These are phyloP conservation scores for Talaromyces sp. DNA, from an alignment of 2,329 filamentous ascomycete species.

Conservation along the genomic window DNA sequence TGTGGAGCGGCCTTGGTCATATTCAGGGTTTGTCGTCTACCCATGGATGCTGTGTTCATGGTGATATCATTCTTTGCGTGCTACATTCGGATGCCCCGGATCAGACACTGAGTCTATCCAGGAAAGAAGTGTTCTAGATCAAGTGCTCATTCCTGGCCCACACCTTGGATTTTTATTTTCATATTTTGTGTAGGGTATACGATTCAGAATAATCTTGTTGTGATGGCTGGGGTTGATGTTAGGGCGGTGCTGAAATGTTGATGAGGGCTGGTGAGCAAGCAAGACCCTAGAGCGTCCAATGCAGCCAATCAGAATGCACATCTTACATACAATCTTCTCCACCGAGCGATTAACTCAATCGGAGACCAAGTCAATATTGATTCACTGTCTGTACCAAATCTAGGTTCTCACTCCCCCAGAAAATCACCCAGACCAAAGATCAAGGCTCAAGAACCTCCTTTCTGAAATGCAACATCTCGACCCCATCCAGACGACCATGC, in stretches of 20 bases:
- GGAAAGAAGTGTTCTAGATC: not conserved
- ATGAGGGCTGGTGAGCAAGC: not conserved
- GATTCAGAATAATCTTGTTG: not conserved
- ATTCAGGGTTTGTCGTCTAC: not conserved
- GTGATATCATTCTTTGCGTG: slow-evolving; percentile 4
- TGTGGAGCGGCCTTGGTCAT: not conserved
- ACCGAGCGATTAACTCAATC: not conserved
- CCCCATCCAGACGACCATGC: slow-evolving; percentile 31
- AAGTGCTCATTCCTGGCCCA: not conserved
- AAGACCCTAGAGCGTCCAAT: not conserved
- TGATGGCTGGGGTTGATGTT: not conserved
- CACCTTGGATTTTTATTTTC: too few relatives aligned
- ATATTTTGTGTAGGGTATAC: not conserved
- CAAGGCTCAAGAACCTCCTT: slow-evolving; percentile 6
- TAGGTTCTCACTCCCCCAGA: not conserved
- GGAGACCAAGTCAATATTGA: not conserved
- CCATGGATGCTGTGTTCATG: not conserved
- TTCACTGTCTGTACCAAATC: not conserved
- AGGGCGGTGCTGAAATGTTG: not conserved
- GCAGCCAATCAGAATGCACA: not conserved
- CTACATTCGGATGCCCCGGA: not conserved
- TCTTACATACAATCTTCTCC: not conserved
- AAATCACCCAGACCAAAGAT: not conserved
- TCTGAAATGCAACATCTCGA: slow-evolving; percentile 2
- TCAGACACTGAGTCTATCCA: not conserved